Evolutionary conservation across 139 green algal genomes (phyloP).

Genomic region (Micractinium sp.): DNA sequence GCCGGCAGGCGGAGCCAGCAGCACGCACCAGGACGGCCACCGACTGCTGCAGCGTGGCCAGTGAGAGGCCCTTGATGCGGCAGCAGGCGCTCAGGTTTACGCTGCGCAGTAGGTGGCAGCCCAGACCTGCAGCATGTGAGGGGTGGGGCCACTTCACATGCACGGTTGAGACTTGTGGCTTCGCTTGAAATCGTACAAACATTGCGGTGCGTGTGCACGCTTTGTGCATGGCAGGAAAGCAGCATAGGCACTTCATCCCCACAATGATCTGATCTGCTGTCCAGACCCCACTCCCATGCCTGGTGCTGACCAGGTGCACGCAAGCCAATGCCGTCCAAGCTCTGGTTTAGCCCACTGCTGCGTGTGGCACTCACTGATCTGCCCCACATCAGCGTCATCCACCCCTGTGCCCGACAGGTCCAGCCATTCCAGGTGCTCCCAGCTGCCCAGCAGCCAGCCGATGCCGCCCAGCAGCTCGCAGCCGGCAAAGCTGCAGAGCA

Average conservation of each 20-base stretch:
- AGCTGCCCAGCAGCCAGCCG: slow-evolving; percentile 10
- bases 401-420: neutral
- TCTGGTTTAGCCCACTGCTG: too few relatives aligned
- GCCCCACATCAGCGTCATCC: neutral
- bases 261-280: too few relatives aligned
- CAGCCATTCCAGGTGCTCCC: neutral
- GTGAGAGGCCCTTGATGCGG: neutral
- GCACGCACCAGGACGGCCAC: neutral
- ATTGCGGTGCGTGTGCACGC: too few relatives aligned
- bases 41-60: neutral
- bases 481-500: slow-evolving; percentile 12
- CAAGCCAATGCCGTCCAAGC: too few relatives aligned
- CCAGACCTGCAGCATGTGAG: neutral
- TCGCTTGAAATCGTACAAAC: too few relatives aligned
- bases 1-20: too few relatives aligned
- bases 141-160: neutral
- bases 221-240: too few relatives aligned
- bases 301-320: too few relatives aligned
- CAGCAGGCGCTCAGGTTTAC: slow-evolving; percentile 6
- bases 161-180: neutral
- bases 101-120: neutral
- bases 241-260: too few relatives aligned
- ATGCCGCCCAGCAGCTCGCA: slow-evolving; percentile 21
- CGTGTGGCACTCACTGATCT: neutral
- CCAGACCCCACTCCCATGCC: too few relatives aligned